Percentiles rank a stretch among this genome's conserved stretches.
phyloP scores from a whole-genome alignment of 768 basidiomycete species.

The Rhodosporidiobolus odoratus region DNA sequence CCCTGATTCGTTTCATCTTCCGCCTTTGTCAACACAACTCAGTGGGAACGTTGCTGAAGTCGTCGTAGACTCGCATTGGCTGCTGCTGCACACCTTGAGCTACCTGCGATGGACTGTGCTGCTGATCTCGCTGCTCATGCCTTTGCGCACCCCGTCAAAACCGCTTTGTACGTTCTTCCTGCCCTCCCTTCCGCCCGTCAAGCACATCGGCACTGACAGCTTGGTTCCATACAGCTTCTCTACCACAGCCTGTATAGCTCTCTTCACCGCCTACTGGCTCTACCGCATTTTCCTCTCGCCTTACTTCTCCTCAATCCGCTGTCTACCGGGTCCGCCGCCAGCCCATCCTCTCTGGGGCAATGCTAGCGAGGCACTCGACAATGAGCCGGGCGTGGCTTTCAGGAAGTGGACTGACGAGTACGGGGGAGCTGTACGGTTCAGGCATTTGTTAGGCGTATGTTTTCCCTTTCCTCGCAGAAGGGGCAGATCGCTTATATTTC shows the following conservation, averaged over 20 bases:
- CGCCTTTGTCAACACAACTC: background rate
- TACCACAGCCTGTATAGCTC: background rate
- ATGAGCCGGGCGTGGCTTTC: constrained; percentile 54
- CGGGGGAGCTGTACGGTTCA: constrained; percentile 57
- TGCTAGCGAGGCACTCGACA: background rate
- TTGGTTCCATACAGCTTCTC: background rate
- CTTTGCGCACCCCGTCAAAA: background rate
- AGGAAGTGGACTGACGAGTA: constrained; percentile 56
- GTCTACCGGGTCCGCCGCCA: background rate
- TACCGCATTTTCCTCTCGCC: constrained; percentile 10
- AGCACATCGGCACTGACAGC: background rate
- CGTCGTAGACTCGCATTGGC: background rate
- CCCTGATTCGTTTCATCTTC: background rate
- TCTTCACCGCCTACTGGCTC: background rate
- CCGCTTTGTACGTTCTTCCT: background rate
- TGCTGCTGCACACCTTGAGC: background rate
- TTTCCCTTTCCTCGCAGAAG: no score
- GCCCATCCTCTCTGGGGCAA: background rate
- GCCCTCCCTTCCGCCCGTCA: background rate
- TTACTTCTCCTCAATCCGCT: constrained; percentile 1
- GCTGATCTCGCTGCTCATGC: background rate
- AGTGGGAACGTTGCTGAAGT: background rate
- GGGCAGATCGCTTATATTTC: no score
- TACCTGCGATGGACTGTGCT: background rate
- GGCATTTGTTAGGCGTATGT: constrained; percentile 58